Percentiles rank a stretch among this genome's conserved stretches.
phyloP scores from a whole-genome alignment of 352 stramenopile genomes.

The Phytophthora constricta region DNA sequence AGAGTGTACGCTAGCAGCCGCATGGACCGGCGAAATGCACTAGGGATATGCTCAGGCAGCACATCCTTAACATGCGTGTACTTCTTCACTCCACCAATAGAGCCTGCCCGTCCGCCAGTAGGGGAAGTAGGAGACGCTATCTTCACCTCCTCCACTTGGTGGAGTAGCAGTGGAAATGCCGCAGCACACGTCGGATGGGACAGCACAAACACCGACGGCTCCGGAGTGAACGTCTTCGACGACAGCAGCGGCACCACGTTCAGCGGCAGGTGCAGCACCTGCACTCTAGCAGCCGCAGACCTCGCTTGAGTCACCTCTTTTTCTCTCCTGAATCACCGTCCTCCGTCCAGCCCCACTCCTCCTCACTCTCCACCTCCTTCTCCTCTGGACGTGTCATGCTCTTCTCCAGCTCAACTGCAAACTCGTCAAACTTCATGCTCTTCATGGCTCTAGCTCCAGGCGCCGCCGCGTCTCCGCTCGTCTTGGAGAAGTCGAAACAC shows the following conservation, averaged over 20 bases:
- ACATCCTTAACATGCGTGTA: slow-evolving; percentile 77
- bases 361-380: slow-evolving; percentile 11
- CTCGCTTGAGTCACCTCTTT: not conserved
- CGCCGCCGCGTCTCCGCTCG: not conserved
- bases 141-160: slow-evolving; percentile 41
- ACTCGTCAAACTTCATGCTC: slow-evolving; percentile 60
- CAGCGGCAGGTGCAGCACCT: slow-evolving; percentile 64
- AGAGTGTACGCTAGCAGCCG: slow-evolving; percentile 73
- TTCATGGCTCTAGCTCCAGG: slow-evolving; percentile 18
- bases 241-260: slow-evolving; percentile 63
- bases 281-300: slow-evolving; percentile 31
- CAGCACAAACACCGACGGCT: slow-evolving; percentile 80
- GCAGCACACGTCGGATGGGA: slow-evolving; percentile 67
- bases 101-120: slow-evolving; percentile 4
- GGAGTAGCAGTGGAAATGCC: slow-evolving; percentile 75
- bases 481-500: slow-evolving; percentile 62
- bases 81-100: slow-evolving; percentile 15
- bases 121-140: slow-evolving; percentile 12
- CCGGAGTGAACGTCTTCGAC: slow-evolving; percentile 37
- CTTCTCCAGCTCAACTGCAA: slow-evolving; percentile 40
- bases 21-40: slow-evolving; percentile 61
- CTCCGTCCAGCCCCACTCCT: slow-evolving; percentile 67
- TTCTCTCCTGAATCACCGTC: slow-evolving; percentile 23
- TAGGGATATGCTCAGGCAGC: slow-evolving; percentile 69
- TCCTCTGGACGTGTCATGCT: not conserved